Evolutionary conservation across 108 stramenopile species (phyloP).

Genomic region (Skeletonema menzelii): DNA sequence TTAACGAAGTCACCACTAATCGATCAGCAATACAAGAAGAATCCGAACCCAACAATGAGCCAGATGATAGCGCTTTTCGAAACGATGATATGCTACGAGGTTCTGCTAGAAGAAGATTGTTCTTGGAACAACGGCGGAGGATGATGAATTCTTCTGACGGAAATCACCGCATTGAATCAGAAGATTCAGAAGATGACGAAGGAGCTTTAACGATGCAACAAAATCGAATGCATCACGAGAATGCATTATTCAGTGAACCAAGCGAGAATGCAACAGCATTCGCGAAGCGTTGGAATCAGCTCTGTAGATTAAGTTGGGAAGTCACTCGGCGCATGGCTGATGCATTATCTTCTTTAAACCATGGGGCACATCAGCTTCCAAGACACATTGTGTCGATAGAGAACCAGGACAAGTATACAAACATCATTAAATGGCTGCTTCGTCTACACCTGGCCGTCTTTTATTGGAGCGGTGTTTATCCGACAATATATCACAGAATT

Average conservation of each 20-base stretch:
- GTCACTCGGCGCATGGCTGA: constrained; percentile 17
- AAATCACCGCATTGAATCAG: neutral
- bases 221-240: neutral
- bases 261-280: neutral
- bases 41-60: neutral
- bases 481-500: constrained; percentile 37
- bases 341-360: constrained; percentile 29
- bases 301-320: neutral
- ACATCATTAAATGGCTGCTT: constrained; percentile 35
- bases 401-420: constrained; percentile 33
- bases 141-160: constrained; percentile 23
- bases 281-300: neutral
- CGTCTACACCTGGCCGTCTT: constrained; percentile 41
- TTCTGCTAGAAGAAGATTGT: constrained; percentile 32
- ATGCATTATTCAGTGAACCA: neutral
- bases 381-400: neutral
- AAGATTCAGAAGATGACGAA: neutral
- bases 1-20: neutral
- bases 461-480: constrained; percentile 44
- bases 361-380: constrained; percentile 34
- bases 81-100: constrained; percentile 44
- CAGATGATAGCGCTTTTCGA: constrained; percentile 15
- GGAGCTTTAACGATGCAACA: neutral
- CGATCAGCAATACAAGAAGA: neutral
- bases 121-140: constrained; percentile 31